These are phyloP conservation scores for Mallotus nudiflorus DNA, from an alignment of 345 rosid genomes.

Conservation along the genomic window DNA sequence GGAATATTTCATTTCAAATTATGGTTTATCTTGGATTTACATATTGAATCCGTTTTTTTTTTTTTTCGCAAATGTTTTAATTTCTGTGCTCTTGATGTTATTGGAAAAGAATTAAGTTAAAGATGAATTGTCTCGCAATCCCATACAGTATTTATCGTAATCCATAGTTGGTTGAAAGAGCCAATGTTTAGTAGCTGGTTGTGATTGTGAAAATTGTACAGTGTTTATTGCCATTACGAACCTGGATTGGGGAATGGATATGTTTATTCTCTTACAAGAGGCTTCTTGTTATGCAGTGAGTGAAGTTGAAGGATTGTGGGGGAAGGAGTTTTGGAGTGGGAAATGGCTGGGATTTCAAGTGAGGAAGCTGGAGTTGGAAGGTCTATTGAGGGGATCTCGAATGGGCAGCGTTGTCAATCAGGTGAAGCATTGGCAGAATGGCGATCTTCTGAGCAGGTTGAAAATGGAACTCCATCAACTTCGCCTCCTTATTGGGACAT, in stretches of 20 bases:
- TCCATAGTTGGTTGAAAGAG: neutral
- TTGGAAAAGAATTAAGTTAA: neutral
- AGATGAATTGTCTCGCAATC: neutral
- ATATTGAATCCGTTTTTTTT: neutral
- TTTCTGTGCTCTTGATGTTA: neutral
- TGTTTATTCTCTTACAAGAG: neutral
- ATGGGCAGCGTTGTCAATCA: constrained; percentile 56
- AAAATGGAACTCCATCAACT: constrained; percentile 82
- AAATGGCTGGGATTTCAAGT: constrained; percentile 64
- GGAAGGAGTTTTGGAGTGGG: constrained; percentile 42
- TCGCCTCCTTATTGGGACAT: constrained; percentile 91
- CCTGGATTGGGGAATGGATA: neutral
- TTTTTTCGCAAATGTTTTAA: neutral
- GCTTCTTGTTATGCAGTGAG: constrained; percentile 14
- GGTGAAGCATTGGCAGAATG: constrained; percentile 88
- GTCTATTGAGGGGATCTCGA: constrained; percentile 63
- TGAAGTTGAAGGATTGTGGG: constrained; percentile 31
- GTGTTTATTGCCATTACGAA: neutral
- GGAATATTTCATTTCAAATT: neutral
- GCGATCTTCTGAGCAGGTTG: constrained; percentile 94
- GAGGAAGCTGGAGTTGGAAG: constrained; percentile 75
- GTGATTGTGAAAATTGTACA: neutral
- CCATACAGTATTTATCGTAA: neutral
- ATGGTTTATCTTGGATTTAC: neutral
- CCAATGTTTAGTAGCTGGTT: neutral